Base-by-base conservation (phyloP, 2,329 filamentous ascomycete species). In the Calcarisporium arbuscula region DNA sequence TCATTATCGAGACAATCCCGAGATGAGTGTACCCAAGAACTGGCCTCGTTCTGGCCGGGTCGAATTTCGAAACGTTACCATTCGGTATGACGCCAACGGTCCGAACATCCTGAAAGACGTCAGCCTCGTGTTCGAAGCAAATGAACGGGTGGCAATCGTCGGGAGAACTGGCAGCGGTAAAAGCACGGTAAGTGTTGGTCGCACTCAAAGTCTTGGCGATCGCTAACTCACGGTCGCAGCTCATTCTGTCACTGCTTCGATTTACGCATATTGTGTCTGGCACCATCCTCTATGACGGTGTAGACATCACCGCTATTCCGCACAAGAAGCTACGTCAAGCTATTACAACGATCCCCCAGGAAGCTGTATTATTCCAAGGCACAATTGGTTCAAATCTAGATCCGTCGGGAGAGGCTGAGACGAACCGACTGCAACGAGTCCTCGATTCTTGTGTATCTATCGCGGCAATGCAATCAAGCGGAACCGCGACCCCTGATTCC, bases 101-200 rank as follows among this genome's bases (percentile, higher is more conserved):
- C 49, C 51, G 32, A 61, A 64, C 35, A 58, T 69, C 12, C 47
- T 69, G 12, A 61, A 62, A 34, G 50, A 64, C 22, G 53, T 69
- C 36, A 62, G 52, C 35, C 50, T 68, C 9, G 55, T 52, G 8
- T 61, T 68, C 30, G 50, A 57, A 4, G 79, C 77, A 0, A 81
- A 84, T 2, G 78, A 80, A 22, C 80, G 79, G 37, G 82, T 80
- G 1, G 84, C 83, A 1, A 68, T 89, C 20, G 79, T 85, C 19
- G 84, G 84, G 1, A 74, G 83, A 4, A 88, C 83, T 0, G 76
- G 80, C 0, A 84, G 80, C 4, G 84, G 84, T 3, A 89, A 89
- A 56, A 83, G 77, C 25, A 88, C 84, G 0, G 67, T 87, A 45
- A 47, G 59, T 15, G 19, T 26, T 23, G 4, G 22, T 22, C 8